Percentiles rank a stretch among this genome's conserved stretches.
These are phyloP conservation scores for Bipolaris sorokiniana DNA, from an alignment of 2,329 filamentous ascomycete genomes.

Conservation along the genomic window DNA sequence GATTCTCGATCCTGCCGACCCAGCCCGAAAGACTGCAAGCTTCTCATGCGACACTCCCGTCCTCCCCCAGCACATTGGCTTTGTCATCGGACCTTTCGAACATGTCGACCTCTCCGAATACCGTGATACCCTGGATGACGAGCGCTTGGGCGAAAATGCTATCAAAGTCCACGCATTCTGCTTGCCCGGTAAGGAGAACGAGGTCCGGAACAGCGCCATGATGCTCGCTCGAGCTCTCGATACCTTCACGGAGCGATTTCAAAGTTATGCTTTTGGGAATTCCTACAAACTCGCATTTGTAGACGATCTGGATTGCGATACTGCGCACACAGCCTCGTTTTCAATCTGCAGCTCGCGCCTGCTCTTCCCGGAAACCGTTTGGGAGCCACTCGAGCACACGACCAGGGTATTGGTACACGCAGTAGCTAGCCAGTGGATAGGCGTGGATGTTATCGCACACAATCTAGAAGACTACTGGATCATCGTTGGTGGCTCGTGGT, in stretches of 20 bases:
- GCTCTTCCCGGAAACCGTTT: constrained; percentile 81
- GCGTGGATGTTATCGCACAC: constrained; percentile 87
- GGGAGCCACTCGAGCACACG: constrained; percentile 82
- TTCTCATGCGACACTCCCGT: constrained; percentile 74
- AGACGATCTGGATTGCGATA: constrained; percentile 81
- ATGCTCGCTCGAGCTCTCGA: constrained; percentile 87
- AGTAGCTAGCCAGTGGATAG: constrained; percentile 90
- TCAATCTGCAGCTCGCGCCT: constrained; percentile 86
- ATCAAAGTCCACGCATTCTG: constrained; percentile 92
- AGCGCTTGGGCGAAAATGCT: constrained; percentile 85
- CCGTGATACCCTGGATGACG: constrained; percentile 87
- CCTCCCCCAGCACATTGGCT: constrained; percentile 87
- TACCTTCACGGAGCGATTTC: constrained; percentile 85
- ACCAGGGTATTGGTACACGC: constrained; percentile 82
- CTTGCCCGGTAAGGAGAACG: constrained; percentile 78
- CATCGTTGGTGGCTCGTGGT: constrained; percentile 87
- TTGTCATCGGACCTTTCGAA: constrained; percentile 93
- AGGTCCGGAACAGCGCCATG: constrained; percentile 85
- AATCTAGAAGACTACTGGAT: constrained; percentile 85
- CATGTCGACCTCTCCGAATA: constrained; percentile 89
- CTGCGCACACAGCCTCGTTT: constrained; percentile 78
- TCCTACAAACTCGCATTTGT: constrained; percentile 95
- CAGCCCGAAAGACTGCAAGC: constrained; percentile 83
- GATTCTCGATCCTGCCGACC: constrained; percentile 74
- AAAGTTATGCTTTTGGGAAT: constrained; percentile 81